Evolutionary conservation across 208 protist genomes (phyloP).

Genomic region (Leishmania turanica): DNA sequence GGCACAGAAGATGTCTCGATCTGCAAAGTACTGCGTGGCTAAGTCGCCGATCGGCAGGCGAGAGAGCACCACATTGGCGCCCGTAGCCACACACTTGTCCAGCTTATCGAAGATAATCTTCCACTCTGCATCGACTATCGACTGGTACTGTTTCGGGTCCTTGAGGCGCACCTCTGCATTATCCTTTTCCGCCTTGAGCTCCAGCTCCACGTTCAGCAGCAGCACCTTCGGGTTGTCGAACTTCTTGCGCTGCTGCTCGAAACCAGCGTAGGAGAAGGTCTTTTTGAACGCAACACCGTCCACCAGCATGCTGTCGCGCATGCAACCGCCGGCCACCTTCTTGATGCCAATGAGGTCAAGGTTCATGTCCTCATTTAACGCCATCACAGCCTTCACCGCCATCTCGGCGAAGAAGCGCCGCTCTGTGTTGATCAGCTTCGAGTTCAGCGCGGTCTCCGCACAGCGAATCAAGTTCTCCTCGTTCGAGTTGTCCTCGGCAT

Average conservation of each 20-base stretch:
- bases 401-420: constrained; percentile 99
- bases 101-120: constrained; percentile 99
- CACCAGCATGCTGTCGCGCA: constrained; percentile 98
- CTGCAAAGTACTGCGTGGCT: constrained; percentile 99
- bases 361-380: constrained; percentile 96
- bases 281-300: constrained; percentile 99
- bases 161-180: constrained; percentile 99
- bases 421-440: constrained; percentile 98
- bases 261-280: constrained; percentile 99
- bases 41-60: constrained; percentile 99
- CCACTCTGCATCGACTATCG: constrained; percentile 99
- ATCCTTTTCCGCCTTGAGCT: constrained; percentile 99
- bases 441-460: constrained; percentile 99
- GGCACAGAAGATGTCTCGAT: constrained; percentile 99
- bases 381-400: constrained; percentile 98
- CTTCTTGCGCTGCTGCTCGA: constrained; percentile 99
- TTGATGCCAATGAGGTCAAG: constrained; percentile 99
- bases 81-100: constrained; percentile 97
- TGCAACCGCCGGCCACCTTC: constrained; percentile 99
- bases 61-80: constrained; percentile 99
- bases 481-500: constrained; percentile 51
- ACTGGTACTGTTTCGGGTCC: constrained; percentile 99
- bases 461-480: constrained; percentile 93
- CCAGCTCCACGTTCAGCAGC: constrained; percentile 99
- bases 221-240: constrained; percentile 99